Evolutionary conservation across 2,329 filamentous ascomycete species (phyloP).

Genomic region (Fusarium heterosporum): DNA sequence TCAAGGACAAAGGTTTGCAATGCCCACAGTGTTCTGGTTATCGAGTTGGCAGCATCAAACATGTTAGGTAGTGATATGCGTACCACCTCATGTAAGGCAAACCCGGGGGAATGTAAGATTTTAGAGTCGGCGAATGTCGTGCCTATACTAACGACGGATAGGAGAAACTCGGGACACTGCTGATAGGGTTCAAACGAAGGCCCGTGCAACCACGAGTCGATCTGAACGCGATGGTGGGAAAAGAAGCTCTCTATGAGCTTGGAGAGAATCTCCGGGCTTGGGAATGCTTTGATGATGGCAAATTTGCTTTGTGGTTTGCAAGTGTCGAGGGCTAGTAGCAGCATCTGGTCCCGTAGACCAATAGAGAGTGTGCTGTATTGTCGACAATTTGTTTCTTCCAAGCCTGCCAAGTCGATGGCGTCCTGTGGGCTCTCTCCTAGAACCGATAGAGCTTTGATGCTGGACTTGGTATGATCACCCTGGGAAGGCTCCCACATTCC

Average conservation of each 20-base stretch:
- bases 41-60: neutral
- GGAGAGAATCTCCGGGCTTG: neutral
- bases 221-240: neutral
- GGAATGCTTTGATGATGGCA: slow-evolving; percentile 4
- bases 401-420: neutral
- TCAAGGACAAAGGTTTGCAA: neutral
- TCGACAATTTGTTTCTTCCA: neutral
- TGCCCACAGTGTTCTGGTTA: neutral
- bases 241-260: slow-evolving; percentile 8
- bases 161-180: neutral
- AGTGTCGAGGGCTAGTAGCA: neutral
- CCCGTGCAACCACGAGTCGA: neutral
- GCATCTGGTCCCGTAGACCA: neutral
- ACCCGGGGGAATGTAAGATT: neutral
- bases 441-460: neutral
- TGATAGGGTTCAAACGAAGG: neutral
- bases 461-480: neutral
- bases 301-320: neutral
- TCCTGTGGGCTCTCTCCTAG: slow-evolving; percentile 1
- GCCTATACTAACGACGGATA: neutral
- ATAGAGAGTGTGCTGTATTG: neutral
- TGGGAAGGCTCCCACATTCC: slow-evolving; percentile 7
- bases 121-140: neutral
- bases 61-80: neutral
- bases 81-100: neutral